Evolutionary conservation across 805 yeast genomes (phyloP).

Genomic region (Zygosaccharomyces siamensis): DNA sequence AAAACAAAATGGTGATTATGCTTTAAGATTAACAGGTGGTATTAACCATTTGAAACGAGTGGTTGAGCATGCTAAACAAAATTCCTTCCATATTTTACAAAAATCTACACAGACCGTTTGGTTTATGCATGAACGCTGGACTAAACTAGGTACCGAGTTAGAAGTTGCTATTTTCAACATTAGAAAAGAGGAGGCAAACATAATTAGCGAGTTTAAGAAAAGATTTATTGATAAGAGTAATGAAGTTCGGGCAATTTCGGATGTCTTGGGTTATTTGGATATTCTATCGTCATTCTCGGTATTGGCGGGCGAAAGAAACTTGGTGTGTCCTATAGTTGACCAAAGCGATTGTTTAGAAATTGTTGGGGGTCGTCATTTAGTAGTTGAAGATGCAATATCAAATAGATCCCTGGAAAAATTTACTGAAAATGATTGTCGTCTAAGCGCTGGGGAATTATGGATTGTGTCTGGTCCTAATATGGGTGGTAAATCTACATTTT

Average conservation of each 20-base stretch:
- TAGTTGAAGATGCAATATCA: slow-evolving; percentile 72
- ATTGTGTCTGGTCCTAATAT: slow-evolving; percentile 86
- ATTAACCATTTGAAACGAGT: slow-evolving; percentile 26
- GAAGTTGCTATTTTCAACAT: slow-evolving; percentile 46
- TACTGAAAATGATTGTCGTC: slow-evolving; percentile 32
- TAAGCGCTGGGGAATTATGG: slow-evolving; percentile 38
- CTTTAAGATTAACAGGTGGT: slow-evolving; percentile 45
- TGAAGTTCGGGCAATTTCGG: slow-evolving; percentile 47
- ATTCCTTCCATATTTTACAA: slow-evolving; percentile 31
- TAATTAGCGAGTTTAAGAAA: slow-evolving; percentile 47
- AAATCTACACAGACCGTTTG: slow-evolving; percentile 43
- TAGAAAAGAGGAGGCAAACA: slow-evolving; percentile 47
- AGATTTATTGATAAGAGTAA: slow-evolving; percentile 43
- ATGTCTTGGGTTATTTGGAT: slow-evolving; percentile 62
- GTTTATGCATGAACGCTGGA: slow-evolving; percentile 48
- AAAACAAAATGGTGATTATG: slow-evolving; percentile 43
- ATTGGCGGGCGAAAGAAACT: slow-evolving; percentile 60
- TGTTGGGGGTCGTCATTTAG: slow-evolving; percentile 71
- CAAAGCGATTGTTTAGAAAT: slow-evolving; percentile 46
- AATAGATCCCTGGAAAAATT: slow-evolving; percentile 38
- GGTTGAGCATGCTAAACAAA: slow-evolving; percentile 15
- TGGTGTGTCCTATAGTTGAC: slow-evolving; percentile 62
- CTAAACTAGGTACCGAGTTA: slow-evolving; percentile 45
- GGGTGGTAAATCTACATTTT: slow-evolving; percentile 80
- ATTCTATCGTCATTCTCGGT: slow-evolving; percentile 66